Percentiles rank a stretch among this genome's conserved stretches.
These are phyloP conservation scores for Chytriomyces confervae DNA, from an alignment of 192 early-diverging fungal genomes.

Conservation along the genomic window DNA sequence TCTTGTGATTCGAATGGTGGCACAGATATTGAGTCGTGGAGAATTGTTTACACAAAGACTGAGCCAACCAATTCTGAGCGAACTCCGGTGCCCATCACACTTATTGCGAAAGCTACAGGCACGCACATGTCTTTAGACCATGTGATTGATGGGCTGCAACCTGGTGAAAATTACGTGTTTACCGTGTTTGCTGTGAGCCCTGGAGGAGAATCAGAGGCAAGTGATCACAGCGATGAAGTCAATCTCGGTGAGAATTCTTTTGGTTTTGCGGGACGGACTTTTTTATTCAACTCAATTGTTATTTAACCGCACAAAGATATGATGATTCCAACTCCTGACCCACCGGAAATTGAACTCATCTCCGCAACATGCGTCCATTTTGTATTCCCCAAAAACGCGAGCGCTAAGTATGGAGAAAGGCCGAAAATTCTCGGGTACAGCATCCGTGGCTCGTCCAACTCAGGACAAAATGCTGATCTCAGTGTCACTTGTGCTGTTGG, in stretches of 20 bases:
- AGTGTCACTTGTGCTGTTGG: slow-evolving; percentile 13
- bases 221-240: slow-evolving; percentile 51
- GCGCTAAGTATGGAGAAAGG: background rate
- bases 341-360: slow-evolving; percentile 31
- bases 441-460: slow-evolving; percentile 15
- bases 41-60: slow-evolving; percentile 21
- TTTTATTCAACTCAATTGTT: slow-evolving; percentile 7
- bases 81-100: slow-evolving; percentile 1
- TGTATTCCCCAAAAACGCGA: slow-evolving; percentile 13
- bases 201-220: slow-evolving; percentile 40
- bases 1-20: slow-evolving; percentile 26
- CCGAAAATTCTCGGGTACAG: slow-evolving; percentile 39
- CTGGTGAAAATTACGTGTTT: slow-evolving; percentile 43
- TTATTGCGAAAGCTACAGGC: slow-evolving; percentile 17
- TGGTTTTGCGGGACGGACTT: background rate
- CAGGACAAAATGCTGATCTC: slow-evolving; percentile 8
- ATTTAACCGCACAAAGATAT: slow-evolving; percentile 26
- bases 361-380: slow-evolving; percentile 40
- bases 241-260: slow-evolving; percentile 37
- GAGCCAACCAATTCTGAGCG: background rate
- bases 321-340: slow-evolving; percentile 41
- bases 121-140: slow-evolving; percentile 30
- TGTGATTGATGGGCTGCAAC: slow-evolving; percentile 39
- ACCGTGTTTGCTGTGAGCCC: slow-evolving; percentile 34
- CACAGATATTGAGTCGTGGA: slow-evolving; percentile 38